These are phyloP conservation scores for Mrakiaceae sp. DNA, from an alignment of 1,284 basidiomycete genomes.

Conservation along the genomic window DNA sequence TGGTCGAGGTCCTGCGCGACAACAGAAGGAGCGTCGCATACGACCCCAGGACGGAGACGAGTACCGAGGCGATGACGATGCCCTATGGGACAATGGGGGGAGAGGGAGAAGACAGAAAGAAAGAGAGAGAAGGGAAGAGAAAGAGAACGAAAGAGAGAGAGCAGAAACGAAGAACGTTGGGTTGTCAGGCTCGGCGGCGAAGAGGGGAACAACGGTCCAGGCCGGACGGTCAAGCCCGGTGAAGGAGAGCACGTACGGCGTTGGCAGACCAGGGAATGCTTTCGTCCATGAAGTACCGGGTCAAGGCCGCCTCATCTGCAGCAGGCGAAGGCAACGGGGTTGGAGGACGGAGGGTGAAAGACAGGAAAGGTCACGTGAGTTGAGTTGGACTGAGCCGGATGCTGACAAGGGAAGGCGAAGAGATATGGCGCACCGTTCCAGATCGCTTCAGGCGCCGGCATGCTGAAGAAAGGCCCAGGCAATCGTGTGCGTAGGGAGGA, in stretches of 20 bases:
- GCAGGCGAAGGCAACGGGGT: no score
- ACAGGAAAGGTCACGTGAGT: no score
- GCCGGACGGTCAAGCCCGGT: neutral
- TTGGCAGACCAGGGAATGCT: no score
- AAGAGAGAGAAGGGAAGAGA: neutral
- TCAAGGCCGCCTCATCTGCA: no score
- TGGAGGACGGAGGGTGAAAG: no score
- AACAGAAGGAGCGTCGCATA: conserved; percentile 40
- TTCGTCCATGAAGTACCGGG: no score
- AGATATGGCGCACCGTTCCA: neutral
- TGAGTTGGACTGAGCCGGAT: no score
- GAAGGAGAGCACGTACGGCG: no score
- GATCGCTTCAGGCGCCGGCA: neutral
- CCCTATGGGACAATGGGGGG: conserved; percentile 18
- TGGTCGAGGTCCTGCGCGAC: conserved; percentile 36
- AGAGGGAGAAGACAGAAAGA: neutral
- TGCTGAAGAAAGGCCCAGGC: neutral
- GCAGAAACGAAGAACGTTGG: no score
- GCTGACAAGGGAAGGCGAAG: no score
- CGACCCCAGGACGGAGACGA: conserved; percentile 40
- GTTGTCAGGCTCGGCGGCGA: no score
- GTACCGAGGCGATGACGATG: conserved; percentile 39
- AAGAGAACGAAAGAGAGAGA: neutral
- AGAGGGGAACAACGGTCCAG: neutral
- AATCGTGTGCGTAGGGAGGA: neutral